These are phyloP conservation scores for Neonectria punicea DNA, from an alignment of 2,329 filamentous ascomycete species.

Conservation along the genomic window DNA sequence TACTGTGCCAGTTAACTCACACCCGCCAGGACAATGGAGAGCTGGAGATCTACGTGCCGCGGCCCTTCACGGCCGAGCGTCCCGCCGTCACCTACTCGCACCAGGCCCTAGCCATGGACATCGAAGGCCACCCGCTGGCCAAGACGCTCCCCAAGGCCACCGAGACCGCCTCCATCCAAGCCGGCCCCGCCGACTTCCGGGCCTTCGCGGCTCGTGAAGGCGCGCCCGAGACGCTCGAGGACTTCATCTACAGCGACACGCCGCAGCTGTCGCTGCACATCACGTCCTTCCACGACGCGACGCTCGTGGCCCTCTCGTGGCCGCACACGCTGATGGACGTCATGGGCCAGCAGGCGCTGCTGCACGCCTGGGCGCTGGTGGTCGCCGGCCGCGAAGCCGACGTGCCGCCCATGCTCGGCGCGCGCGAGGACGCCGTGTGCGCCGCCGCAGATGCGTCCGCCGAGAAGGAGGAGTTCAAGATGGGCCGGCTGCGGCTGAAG, in stretches of 20 bases:
- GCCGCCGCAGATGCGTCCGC: neutral
- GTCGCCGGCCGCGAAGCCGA: slow-evolving; percentile 55
- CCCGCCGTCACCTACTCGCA: slow-evolving; percentile 56
- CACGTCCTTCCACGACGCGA: slow-evolving; percentile 60
- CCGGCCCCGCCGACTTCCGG: slow-evolving; percentile 28
- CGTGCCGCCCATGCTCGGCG: slow-evolving; percentile 50
- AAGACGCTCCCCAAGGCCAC: slow-evolving; percentile 48
- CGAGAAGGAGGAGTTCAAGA: neutral
- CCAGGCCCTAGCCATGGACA: slow-evolving; percentile 45
- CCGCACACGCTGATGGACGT: slow-evolving; percentile 61
- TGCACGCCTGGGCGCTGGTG: slow-evolving; percentile 58
- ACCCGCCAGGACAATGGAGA: slow-evolving; percentile 24
- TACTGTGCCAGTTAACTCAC: neutral
- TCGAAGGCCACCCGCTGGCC: slow-evolving; percentile 55
- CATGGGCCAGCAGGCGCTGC: slow-evolving; percentile 53
- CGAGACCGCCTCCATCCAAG: slow-evolving; percentile 32
- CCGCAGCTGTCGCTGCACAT: slow-evolving; percentile 61
- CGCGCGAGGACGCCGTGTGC: slow-evolving; percentile 50
- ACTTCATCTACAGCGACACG: slow-evolving; percentile 54
- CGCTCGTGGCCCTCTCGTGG: slow-evolving; percentile 57
- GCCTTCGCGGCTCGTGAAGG: slow-evolving; percentile 25
- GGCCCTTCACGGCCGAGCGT: slow-evolving; percentile 41
- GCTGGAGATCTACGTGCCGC: slow-evolving; percentile 48
- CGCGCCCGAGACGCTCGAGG: slow-evolving; percentile 44
- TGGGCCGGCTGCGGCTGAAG: neutral